phyloP scores from a whole-genome alignment of 2,329 filamentous ascomycete genomes.

The Blastomyces gilchristii region DNA sequence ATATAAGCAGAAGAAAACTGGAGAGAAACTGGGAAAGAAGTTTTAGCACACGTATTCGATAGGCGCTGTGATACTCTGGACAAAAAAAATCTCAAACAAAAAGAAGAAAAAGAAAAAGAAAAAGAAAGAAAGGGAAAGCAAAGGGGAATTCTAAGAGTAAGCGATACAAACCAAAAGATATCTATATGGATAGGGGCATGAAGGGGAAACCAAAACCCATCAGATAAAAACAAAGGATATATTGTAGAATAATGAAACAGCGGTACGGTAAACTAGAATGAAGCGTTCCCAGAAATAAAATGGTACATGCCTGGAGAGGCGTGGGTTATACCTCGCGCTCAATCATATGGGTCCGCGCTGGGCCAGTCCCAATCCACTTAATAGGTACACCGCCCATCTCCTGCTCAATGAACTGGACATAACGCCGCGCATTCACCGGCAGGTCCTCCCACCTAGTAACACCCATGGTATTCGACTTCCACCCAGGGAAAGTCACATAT shows the following conservation, averaged over 20 bases:
- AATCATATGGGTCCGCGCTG: slow-evolving; percentile 53
- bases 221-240: neutral
- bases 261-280: neutral
- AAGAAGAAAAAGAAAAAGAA: neutral
- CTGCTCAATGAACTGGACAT: slow-evolving; percentile 52
- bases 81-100: neutral
- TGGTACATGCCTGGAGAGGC: neutral
- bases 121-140: neutral
- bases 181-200: neutral
- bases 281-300: neutral
- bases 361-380: slow-evolving; percentile 55
- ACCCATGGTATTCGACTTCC: slow-evolving; percentile 51
- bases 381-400: slow-evolving; percentile 45
- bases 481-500: slow-evolving; percentile 51
- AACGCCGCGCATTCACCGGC: slow-evolving; percentile 48
- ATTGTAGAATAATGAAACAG: neutral
- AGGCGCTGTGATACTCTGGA: neutral
- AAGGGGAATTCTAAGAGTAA: neutral
- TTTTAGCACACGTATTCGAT: neutral
- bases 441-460: slow-evolving; percentile 47
- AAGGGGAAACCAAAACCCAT: neutral
- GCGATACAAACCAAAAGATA: neutral
- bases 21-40: too few species aligned
- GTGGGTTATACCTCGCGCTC: slow-evolving; percentile 24
- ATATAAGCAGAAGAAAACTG: neutral